A percentile compares a stretch with the other conserved stretches of the same genome.
Conservation (phyloP, 2,329 filamentous ascomycete genomes). For the Hymenoscyphus repandus region DNA sequence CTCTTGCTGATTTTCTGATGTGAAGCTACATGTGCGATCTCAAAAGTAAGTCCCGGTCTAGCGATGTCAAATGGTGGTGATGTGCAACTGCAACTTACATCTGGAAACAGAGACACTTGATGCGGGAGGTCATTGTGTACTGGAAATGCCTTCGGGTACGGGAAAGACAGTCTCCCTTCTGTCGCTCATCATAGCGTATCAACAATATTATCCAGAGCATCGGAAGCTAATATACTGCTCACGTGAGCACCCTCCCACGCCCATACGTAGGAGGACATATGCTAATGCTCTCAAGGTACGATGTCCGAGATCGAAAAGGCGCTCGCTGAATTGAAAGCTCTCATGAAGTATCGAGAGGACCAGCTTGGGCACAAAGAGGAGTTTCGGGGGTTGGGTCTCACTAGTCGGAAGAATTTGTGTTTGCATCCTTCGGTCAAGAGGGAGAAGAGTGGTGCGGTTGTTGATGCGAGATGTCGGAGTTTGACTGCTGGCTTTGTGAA, state of each 20-base stretch:
- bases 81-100: constrained; percentile 22
- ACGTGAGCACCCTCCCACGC: constrained; percentile 42
- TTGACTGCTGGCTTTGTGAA: constrained; percentile 95
- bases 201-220: constrained; percentile 87
- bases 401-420: constrained; percentile 95
- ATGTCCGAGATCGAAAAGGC: constrained; percentile 99
- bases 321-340: constrained; percentile 77
- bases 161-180: constrained; percentile 95
- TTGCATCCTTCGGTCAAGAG: constrained; percentile 92
- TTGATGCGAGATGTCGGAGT: constrained; percentile 93
- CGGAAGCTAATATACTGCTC: constrained; percentile 98
- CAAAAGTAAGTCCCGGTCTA: constrained; percentile 47
- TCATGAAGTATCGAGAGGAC: constrained; percentile 92
- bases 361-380: constrained; percentile 90
- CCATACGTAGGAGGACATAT: not conserved
- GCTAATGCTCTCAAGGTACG: constrained; percentile 50
- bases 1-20: constrained; percentile 12
- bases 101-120: constrained; percentile 63
- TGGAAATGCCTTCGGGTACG: constrained; percentile 98
- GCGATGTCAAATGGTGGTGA: not conserved
- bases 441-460: constrained; percentile 90
- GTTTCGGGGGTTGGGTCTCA: constrained; percentile 85
- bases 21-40: constrained; percentile 75
- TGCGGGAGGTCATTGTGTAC: constrained; percentile 86
- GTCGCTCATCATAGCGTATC: constrained; percentile 93